Percentiles rank a stretch among this genome's conserved stretches.
phyloP scores from a whole-genome alignment of 2,329 filamentous ascomycete species.

The Cladophialophora carrionii region DNA sequence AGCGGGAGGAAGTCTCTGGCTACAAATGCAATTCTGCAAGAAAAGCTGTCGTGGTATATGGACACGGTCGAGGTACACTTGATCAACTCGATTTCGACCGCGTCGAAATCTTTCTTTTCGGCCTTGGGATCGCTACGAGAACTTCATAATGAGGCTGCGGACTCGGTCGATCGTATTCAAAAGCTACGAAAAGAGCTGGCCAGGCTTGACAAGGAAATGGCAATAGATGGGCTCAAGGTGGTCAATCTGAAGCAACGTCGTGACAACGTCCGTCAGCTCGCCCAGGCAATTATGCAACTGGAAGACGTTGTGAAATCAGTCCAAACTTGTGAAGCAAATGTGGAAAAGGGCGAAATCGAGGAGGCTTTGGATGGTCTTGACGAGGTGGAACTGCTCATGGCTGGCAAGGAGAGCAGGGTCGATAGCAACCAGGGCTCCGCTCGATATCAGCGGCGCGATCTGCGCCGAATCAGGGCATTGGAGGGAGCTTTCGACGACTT shows the following conservation, averaged over 20 bases:
- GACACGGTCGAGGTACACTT: conserved; percentile 97
- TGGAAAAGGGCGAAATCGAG: conserved; percentile 83
- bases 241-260: conserved; percentile 78
- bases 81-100: conserved; percentile 92
- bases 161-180: conserved; percentile 87
- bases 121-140: conserved; percentile 88
- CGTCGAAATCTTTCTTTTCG: conserved; percentile 94
- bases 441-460: conserved; percentile 57
- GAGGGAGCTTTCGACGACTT: conserved; percentile 80
- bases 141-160: conserved; percentile 86
- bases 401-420: conserved; percentile 56
- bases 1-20: conserved; percentile 78
- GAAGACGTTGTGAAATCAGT: conserved; percentile 76
- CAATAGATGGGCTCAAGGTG: conserved; percentile 79
- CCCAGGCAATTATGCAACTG: conserved; percentile 81
- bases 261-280: conserved; percentile 82
- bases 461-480: conserved; percentile 76
- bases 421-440: conserved; percentile 26
- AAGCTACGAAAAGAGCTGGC: conserved; percentile 76
- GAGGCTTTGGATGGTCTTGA: conserved; percentile 78
- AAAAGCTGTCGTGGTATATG: conserved; percentile 99
- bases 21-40: conserved; percentile 94
- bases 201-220: conserved; percentile 83
- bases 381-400: conserved; percentile 75
- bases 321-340: conserved; percentile 73